Conservation (phyloP, 1,139 yeast genomes). For the Yamadazyma trypodendri region DNA sequence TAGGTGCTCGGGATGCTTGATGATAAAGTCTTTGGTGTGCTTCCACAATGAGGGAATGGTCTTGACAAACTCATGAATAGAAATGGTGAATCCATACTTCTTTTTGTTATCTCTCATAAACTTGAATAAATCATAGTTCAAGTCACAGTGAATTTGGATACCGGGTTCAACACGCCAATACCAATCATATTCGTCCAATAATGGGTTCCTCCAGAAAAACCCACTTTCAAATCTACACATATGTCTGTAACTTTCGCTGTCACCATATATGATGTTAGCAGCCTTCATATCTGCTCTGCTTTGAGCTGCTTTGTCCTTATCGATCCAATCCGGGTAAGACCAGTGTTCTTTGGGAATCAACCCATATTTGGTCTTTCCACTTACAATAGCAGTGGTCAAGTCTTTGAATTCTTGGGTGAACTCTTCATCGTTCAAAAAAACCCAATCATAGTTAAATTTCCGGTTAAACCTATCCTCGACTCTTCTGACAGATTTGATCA, state of each 20-base stretch:
- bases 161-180: constrained; percentile 79
- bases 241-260: constrained; percentile 64
- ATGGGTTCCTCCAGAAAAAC: constrained; percentile 56
- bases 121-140: constrained; percentile 62
- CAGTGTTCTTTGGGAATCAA: constrained; percentile 63
- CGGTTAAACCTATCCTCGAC: constrained; percentile 73
- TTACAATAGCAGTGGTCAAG: constrained; percentile 45
- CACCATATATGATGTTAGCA: constrained; percentile 59
- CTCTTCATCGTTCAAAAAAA: constrained; percentile 66
- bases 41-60: constrained; percentile 65
- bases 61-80: constrained; percentile 57
- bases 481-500: constrained; percentile 62
- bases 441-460: constrained; percentile 75
- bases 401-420: constrained; percentile 58
- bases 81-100: constrained; percentile 64
- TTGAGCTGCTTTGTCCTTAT: constrained; percentile 52
- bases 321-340: constrained; percentile 73
- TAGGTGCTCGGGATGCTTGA: constrained; percentile 42
- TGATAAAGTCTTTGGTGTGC: constrained; percentile 49
- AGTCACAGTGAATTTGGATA: constrained; percentile 59
- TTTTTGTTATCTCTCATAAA: constrained; percentile 60
- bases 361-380: constrained; percentile 66
- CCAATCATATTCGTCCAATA: constrained; percentile 56
- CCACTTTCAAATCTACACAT: constrained; percentile 78
- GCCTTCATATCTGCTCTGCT: constrained; percentile 48